Base-by-base conservation (phyloP, 192 early-diverging fungal genomes). In the Coemansia erecta region DNA sequence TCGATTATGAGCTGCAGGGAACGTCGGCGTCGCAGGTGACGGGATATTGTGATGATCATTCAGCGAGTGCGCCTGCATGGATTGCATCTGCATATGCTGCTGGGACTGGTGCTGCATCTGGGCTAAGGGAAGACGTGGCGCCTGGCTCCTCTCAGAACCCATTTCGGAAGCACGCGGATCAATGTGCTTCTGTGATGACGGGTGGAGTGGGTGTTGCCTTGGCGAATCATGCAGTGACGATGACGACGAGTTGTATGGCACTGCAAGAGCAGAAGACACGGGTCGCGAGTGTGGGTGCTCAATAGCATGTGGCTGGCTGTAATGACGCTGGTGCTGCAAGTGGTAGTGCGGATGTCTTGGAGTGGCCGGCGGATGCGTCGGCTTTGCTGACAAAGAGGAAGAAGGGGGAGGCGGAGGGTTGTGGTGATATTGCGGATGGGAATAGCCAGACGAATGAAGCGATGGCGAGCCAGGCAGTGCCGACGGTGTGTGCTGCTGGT, bases 311-410 rank as follows among this genome's bases (percentile, higher is more conserved):
- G 64, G 68, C 41, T 77, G 74, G 59, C 68, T 72, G 17, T 61
- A 61, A 53, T 70, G 73, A 23, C 73, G 63, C 31, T 76, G 73
- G 15, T 66, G 68, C 46, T 69, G 66, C 39, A 59, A 40, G 44
- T 68, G 61, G 31, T 68, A 64, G 22, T 67, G 52, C 12, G 46
- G 31, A 33, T 59, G 56, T 14, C 52, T 65, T 14, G 56, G 58
- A 5, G 61, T 39, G 39, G 37, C 21, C 33, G 53, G 51, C 9
- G 53, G 45, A 9, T 61, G 72, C 53, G 58, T 41, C 56, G 48
- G 47, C 21, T 53, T 68, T 22, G 55, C 60, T 17, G 23, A 50
- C 6, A 52, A 46, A 37, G 46, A 50, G 17, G 61, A 58, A 31
- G 63, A 51, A 4, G 50, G 28, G 33, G 39, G 50, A 13, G 50